Base-by-base conservation (phyloP, 2,329 filamentous ascomycete species). In the Hypomyces perniciosus region DNA sequence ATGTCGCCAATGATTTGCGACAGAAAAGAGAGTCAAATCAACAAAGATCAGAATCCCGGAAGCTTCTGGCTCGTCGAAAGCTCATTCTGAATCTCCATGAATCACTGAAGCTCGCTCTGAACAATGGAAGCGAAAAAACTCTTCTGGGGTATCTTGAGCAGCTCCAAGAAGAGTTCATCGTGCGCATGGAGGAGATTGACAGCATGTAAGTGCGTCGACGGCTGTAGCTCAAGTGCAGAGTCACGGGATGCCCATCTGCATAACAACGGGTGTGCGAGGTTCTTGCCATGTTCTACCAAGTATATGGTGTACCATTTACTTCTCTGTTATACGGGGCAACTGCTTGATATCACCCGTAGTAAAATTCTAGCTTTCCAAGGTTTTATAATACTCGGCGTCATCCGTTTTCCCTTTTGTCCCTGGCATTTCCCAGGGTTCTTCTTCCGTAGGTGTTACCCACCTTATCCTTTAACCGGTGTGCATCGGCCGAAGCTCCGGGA, bases 11-110 rank as follows among this genome's bases (percentile, higher is more conserved):
- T 3, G 77, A 77, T 26, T 69, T 96, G 6, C 76, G 83, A 38
- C 68, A 72, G 8, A 77, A 78, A 26, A 73, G 76, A 20, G 77
- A 83, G 51, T 74, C 74, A 28, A 83, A 75, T 56, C 82, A 80
- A 58, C 78, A 78, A 56, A 75, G 70, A 2, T 83, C 83, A 0
- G 74, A 79, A 48, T 76, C 79, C 0, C 72, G 82, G 10, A 77
- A 80, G 5, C 68, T 84, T 26, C 73, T 80, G 7, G 76, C 79
- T n/a, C 79, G 84, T 33, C 75, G 90, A 27, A 91, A 86, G 54
- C 68, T 96, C 9, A 76, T 95, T 1, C 71, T 93, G 6, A 83
- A 82, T 31, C 68, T 96, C 9, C 79, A 82, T 44, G 88, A 90
- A 57, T 83, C 87, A 42, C 72, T 96, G 28, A 64, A 79, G 9